Evolutionary conservation across 176 grass and related monocot genomes (phyloP).

Genomic region (Alloteropsis semialata): DNA sequence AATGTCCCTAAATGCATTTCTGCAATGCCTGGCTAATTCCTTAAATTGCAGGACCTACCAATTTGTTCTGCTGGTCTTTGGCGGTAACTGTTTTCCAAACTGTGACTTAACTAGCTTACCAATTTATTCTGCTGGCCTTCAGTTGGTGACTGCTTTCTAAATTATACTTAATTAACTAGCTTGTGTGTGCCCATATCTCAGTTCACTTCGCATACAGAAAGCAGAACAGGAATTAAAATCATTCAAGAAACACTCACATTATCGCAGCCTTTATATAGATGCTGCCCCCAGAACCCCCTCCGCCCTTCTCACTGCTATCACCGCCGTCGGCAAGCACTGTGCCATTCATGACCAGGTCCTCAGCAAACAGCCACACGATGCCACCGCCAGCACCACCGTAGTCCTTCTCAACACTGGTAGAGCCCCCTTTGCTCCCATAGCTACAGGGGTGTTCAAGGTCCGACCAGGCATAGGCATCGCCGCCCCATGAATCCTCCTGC

Average conservation of each 20-base stretch:
- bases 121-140: not conserved
- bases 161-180: conserved; percentile 21
- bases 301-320: conserved; percentile 66
- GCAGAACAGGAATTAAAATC: not conserved
- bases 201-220: conserved; percentile 18
- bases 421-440: conserved; percentile 88
- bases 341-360: conserved; percentile 76
- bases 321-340: conserved; percentile 71
- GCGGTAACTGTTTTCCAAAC: not conserved
- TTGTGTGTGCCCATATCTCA: not conserved
- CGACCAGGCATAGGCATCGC: conserved; percentile 86
- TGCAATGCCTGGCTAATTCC: not conserved
- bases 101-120: conserved; percentile 13
- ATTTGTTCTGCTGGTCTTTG: not conserved
- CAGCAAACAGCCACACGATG: conserved; percentile 66
- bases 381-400: conserved; percentile 80
- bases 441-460: conserved; percentile 66
- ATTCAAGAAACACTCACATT: conserved; percentile 67
- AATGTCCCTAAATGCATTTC: not conserved
- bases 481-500: conserved; percentile 97
- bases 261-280: conserved; percentile 65
- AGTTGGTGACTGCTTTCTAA: conserved; percentile 11
- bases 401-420: conserved; percentile 88
- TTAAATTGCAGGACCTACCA: conserved; percentile 11
- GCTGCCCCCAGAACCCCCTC: conserved; percentile 91